Percentiles rank a stretch among this genome's conserved stretches.
These are phyloP conservation scores for Cladophialophora yegresii DNA, from an alignment of 2,329 filamentous ascomycete genomes.

Conservation along the genomic window DNA sequence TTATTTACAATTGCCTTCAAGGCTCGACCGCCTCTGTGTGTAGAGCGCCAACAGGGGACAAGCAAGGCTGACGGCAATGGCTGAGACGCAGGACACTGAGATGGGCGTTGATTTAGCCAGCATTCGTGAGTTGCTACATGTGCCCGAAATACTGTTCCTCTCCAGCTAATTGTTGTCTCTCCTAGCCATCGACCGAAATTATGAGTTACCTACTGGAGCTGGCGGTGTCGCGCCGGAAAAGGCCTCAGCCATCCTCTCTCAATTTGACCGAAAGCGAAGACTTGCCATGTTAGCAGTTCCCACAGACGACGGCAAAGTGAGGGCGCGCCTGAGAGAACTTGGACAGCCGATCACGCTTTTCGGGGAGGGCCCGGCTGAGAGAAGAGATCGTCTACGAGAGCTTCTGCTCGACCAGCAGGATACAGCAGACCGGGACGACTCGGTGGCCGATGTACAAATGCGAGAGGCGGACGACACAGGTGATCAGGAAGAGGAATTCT, in stretches of 20 bases:
- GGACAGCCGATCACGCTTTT: constrained; percentile 95
- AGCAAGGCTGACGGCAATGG: constrained; percentile 40
- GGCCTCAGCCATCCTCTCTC: constrained; percentile 78
- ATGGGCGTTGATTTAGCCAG: constrained; percentile 64
- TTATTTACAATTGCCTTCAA: constrained; percentile 36
- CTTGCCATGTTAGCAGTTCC: constrained; percentile 88
- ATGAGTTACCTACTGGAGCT: constrained; percentile 69
- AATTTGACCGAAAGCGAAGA: constrained; percentile 88
- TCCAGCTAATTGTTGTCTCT: constrained; percentile 10
- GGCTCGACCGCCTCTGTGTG: constrained; percentile 17
- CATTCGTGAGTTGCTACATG: constrained; percentile 58
- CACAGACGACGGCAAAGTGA: constrained; percentile 87
- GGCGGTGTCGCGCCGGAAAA: constrained; percentile 72
- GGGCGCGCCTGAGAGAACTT: constrained; percentile 75
- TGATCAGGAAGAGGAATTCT: constrained; percentile 90
- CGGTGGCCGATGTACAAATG: constrained; percentile 57
- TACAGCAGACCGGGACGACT: constrained; percentile 57
- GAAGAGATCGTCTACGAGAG: constrained; percentile 82
- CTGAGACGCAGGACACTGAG: constrained; percentile 51
- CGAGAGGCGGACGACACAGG: constrained; percentile 62
- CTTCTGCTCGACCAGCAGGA: constrained; percentile 74
- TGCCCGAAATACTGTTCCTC: not conserved
- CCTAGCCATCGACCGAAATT: constrained; percentile 74
- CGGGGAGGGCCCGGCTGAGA: constrained; percentile 81
- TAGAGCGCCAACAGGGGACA: constrained; percentile 15